Evolutionary conservation across 2,329 filamentous ascomycete genomes (phyloP), one percentile per base, ranked within the genome.

Genomic region (Fulvia fulva): DNA sequence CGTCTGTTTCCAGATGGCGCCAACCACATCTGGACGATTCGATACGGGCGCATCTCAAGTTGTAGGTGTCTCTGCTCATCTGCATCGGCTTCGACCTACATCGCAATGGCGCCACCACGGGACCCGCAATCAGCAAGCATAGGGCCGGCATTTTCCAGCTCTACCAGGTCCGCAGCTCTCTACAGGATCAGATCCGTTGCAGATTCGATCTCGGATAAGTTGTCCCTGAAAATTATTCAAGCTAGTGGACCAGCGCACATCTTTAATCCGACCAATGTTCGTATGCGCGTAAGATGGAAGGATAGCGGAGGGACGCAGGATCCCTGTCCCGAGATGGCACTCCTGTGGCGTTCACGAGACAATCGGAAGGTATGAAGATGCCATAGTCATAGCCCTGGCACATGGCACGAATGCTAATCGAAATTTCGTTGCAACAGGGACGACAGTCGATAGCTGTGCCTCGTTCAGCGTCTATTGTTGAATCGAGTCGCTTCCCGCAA

Each of bases 301-400:
- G 51, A 45, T 23, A 55, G 49, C 41, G 53, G 43, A n/a, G 37
- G 37, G 7, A 14, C 46, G 16, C 16, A 47, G 5, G 22, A 55
- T 30, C 43, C 51, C n/a, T 45, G 59, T 23, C 5, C 16, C 5
- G 63, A 65, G 19, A 32, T 59, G n/a, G 53, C 53, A 16, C 49
- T 65, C 2, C 51, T 65, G 8, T 68, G 66, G 66, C 61, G 66
- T 3, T 60, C 66, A 3, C 58, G 66, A 47, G 65, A 68, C 44
- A 60, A 66, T 14, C 59, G 66, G 5, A 68, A 68, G 34, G 65
- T 37, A 37, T 16, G 16, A 16, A 2, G 12, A 9, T 37, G 34
- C 34, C 11, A 14, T 37, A 5, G 5, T n/a, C 5, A 30, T n/a
- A 30, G 28, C 6, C 34, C 16, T n/a, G 22, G 26, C 43, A 30